Evolutionary conservation across 768 basidiomycete species (phyloP).

Genomic region (Boletus patriciae): DNA sequence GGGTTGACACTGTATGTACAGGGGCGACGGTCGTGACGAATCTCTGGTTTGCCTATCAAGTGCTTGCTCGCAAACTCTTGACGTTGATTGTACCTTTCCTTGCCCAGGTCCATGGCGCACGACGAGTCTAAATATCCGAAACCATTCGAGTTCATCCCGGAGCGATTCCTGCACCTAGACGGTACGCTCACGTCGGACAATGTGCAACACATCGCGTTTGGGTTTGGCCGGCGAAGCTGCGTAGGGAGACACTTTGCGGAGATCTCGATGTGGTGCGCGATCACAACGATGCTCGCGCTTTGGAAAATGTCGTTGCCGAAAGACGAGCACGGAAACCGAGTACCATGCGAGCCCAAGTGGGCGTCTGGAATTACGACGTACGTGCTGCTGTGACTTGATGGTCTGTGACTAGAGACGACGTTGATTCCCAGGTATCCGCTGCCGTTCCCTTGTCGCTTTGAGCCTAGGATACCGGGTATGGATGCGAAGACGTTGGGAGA

Average conservation of each 20-base stretch:
- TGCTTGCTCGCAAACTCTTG: neutral
- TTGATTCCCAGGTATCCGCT: slow-evolving; percentile 10
- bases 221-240: slow-evolving; percentile 24
- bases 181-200: slow-evolving; percentile 16
- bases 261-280: slow-evolving; percentile 12
- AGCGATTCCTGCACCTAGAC: slow-evolving; percentile 32
- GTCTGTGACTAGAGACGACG: neutral
- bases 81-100: neutral
- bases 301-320: slow-evolving; percentile 14
- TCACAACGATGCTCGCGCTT: slow-evolving; percentile 18
- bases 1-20: slow-evolving; percentile 2
- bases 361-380: slow-evolving; percentile 14
- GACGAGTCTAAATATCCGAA: slow-evolving; percentile 34
- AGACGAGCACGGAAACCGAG: slow-evolving; percentile 11
- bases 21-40: slow-evolving; percentile 29
- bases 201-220: slow-evolving; percentile 17
- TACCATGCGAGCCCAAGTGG: slow-evolving; percentile 13
- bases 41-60: slow-evolving; percentile 23
- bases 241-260: slow-evolving; percentile 21
- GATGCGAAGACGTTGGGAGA: slow-evolving; percentile 10
- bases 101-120: slow-evolving; percentile 17
- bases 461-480: slow-evolving; percentile 12
- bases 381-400: neutral
- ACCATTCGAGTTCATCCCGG: slow-evolving; percentile 38
- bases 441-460: slow-evolving; percentile 16